phyloP scores from a whole-genome alignment of 2,329 filamentous ascomycete genomes.

The Microdochium trichocladiopsis region DNA sequence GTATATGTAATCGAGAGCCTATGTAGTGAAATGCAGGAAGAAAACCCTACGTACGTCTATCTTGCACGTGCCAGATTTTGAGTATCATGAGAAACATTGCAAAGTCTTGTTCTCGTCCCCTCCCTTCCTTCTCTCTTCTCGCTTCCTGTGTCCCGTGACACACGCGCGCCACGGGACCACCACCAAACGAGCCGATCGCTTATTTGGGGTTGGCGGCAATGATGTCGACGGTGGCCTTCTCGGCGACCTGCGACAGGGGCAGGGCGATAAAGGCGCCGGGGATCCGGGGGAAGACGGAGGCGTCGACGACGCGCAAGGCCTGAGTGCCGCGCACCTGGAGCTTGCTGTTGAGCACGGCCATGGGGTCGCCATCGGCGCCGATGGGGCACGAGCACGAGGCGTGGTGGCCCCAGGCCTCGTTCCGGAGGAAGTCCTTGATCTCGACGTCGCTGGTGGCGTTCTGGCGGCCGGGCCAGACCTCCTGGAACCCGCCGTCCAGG shows the following conservation, averaged over 20 bases:
- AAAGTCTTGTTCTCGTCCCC: too few relatives aligned
- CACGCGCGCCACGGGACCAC: too few relatives aligned
- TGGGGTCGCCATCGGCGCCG: constrained; percentile 40
- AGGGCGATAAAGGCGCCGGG: constrained; percentile 40
- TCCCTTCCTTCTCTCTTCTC: too few relatives aligned
- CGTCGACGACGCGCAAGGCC: constrained; percentile 52
- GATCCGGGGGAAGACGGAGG: constrained; percentile 44
- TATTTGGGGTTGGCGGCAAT: constrained; percentile 1
- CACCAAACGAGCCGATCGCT: too few relatives aligned
- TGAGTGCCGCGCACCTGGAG: constrained; percentile 48
- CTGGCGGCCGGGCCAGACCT: constrained; percentile 6
- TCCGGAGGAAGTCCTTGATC: constrained; percentile 33
- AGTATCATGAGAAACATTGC: too few relatives aligned
- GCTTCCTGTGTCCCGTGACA: too few relatives aligned
- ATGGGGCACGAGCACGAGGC: constrained; percentile 48
- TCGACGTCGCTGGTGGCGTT: constrained; percentile 4
- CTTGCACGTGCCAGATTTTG: too few relatives aligned
- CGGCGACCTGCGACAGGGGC: constrained; percentile 45
- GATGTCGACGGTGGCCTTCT: constrained; percentile 52
- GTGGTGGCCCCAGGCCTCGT: constrained; percentile 50
- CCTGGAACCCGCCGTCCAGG: constrained; percentile 1
- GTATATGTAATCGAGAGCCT: too few relatives aligned
- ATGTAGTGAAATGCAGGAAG: too few relatives aligned
- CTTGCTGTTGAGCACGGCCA: constrained; percentile 46
- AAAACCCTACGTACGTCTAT: too few relatives aligned